These are phyloP conservation scores for Venturiaceae sp. DNA, from an alignment of 2,329 filamentous ascomycete genomes.

Conservation along the genomic window DNA sequence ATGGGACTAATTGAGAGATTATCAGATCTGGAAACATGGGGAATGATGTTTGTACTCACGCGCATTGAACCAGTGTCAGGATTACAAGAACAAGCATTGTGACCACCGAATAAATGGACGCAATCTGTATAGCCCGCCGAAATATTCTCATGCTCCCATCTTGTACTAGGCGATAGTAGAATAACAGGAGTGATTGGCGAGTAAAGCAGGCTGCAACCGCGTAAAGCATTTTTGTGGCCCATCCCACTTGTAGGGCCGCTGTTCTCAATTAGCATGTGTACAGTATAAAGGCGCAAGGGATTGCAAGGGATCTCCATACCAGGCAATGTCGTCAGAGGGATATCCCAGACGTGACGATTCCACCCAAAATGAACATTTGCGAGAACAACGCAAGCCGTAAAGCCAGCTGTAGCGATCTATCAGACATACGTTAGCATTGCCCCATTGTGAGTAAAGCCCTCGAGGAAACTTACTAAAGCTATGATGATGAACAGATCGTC, in stretches of 20 bases:
- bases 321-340: not conserved
- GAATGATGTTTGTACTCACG: conserved; percentile 11
- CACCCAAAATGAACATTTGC: conserved; percentile 6
- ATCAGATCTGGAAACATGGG: not conserved
- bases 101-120: conserved; percentile 28
- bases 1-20: conserved; percentile 19
- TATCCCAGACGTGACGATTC: conserved; percentile 9
- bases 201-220: conserved; percentile 32
- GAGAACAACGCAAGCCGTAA: conserved; percentile 3
- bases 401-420: conserved; percentile 2
- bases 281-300: too few species aligned
- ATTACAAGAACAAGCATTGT: conserved; percentile 26
- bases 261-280: not conserved
- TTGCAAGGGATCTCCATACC: not conserved
- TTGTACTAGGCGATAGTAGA: conserved; percentile 34
- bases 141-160: conserved; percentile 23
- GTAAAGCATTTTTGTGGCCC: conserved; percentile 32
- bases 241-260: conserved; percentile 21
- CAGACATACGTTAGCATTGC: not conserved
- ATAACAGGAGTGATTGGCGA: conserved; percentile 33
- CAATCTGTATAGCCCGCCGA: conserved; percentile 25
- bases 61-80: conserved; percentile 29
- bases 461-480: not conserved
- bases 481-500: conserved; percentile 10
- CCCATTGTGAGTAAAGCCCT: not conserved